Evolutionary conservation across 331 rosid species (phyloP).

Genomic region (Quercus tomentella): DNA sequence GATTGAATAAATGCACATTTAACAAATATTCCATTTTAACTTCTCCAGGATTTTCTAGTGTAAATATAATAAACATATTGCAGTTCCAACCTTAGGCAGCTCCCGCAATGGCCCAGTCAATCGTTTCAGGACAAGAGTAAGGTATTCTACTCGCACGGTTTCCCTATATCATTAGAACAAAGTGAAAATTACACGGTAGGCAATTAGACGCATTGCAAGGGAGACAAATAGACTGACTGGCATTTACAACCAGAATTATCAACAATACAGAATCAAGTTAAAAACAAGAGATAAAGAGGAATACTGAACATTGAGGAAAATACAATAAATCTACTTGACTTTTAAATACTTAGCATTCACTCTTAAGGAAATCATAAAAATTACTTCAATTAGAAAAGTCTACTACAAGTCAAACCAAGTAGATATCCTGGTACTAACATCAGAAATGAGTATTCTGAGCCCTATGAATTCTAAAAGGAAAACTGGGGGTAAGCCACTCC

Average conservation of each 20-base stretch:
- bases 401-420: neutral
- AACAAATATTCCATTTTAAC: slow-evolving; percentile 19
- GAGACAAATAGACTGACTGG: neutral
- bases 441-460: too few relatives aligned
- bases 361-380: neutral
- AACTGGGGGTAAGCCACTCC: too few relatives aligned
- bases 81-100: slow-evolving; percentile 70
- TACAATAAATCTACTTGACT: neutral
- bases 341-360: neutral
- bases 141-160: slow-evolving; percentile 72
- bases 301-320: neutral
- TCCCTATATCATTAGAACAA: slow-evolving; percentile 48
- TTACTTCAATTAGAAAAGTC: neutral
- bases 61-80: neutral
- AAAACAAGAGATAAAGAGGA: slow-evolving; percentile 3
- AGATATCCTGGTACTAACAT: neutral
- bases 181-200: slow-evolving; percentile 1
- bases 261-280: neutral
- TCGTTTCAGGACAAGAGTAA: slow-evolving; percentile 59
- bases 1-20: slow-evolving; percentile 7
- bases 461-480: too few relatives aligned
- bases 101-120: slow-evolving; percentile 62
- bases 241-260: neutral
- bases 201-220: neutral
- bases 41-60: slow-evolving; percentile 1